Percentiles rank a stretch among this genome's conserved stretches.
These are phyloP conservation scores for Eimeria falciformis DNA, from an alignment of 169 alveolate species.

Conservation along the genomic window DNA sequence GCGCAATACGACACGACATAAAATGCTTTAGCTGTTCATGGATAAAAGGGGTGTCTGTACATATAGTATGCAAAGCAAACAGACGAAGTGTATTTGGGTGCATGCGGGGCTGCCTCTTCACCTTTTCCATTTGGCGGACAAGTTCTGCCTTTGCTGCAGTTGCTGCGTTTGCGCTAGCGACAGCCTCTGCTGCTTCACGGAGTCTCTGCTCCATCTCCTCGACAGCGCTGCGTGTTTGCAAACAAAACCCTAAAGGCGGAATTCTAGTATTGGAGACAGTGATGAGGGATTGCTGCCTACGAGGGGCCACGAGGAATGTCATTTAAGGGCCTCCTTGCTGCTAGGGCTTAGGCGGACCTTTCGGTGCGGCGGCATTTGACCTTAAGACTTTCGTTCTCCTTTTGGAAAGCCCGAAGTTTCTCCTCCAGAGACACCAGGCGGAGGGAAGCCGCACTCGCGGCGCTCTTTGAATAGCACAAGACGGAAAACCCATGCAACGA, in stretches of 20 bases:
- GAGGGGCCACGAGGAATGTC: background rate
- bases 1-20: too few relatives aligned
- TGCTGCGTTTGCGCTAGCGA: conserved; percentile 18
- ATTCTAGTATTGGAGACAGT: background rate
- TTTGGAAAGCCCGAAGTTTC: conserved; percentile 12
- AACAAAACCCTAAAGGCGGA: background rate
- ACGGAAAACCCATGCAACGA: too few relatives aligned
- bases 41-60: too few relatives aligned
- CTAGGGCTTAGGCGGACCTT: background rate
- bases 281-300: background rate
- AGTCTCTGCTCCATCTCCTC: conserved; percentile 27
- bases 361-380: background rate
- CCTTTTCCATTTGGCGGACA: conserved; percentile 10
- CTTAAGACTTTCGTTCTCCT: conserved; percentile 14
- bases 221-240: background rate
- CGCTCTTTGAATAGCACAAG: too few relatives aligned
- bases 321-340: too few relatives aligned
- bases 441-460: conserved; percentile 5
- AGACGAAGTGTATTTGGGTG: background rate
- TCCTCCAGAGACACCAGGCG: conserved; percentile 30
- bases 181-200: conserved; percentile 25
- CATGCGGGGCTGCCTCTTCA: background rate
- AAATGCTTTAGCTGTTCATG: too few relatives aligned
- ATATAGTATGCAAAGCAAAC: too few relatives aligned
- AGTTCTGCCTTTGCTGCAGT: conserved; percentile 7